phyloP scores from a whole-genome alignment of 2,329 filamentous ascomycete species.

The Penicillium hordei region DNA sequence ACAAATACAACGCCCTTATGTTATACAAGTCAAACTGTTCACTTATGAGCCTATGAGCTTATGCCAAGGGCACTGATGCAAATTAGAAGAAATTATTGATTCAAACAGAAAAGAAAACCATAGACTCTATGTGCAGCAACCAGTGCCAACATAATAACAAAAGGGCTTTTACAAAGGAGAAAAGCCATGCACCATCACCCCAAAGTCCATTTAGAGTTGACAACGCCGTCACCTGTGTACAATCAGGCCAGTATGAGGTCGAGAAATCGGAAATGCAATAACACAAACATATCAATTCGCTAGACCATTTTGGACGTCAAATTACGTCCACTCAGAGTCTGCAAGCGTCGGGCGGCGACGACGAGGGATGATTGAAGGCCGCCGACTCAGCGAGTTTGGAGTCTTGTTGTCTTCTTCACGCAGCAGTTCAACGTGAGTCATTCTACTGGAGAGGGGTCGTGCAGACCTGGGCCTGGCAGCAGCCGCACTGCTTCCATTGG shows the following conservation, averaged over 20 bases:
- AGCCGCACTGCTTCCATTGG: constrained; percentile 33
- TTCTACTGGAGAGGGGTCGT: constrained; percentile 39
- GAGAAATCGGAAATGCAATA: constrained; percentile 4
- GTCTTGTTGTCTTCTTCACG: constrained; percentile 40
- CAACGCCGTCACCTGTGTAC: constrained; percentile 13
- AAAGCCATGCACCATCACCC: constrained; percentile 11
- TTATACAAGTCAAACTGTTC: too few species aligned
- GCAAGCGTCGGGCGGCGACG: constrained; percentile 38
- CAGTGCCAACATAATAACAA: constrained; percentile 22
- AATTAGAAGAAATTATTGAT: constrained; percentile 17
- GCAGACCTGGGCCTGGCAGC: constrained; percentile 37
- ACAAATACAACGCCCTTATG: neutral
- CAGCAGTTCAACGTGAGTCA: constrained; percentile 39
- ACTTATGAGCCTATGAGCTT: neutral
- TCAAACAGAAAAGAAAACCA: constrained; percentile 5
- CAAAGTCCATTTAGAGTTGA: constrained; percentile 6
- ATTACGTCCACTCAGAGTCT: constrained; percentile 41
- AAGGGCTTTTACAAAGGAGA: constrained; percentile 12
- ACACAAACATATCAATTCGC: neutral
- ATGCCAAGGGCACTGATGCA: neutral
- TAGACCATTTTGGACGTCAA: neutral
- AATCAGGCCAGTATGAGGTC: constrained; percentile 2
- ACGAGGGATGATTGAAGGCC: constrained; percentile 39
- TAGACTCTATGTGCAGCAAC: constrained; percentile 23
- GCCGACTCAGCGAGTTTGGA: constrained; percentile 34